Evolutionary conservation across 2,329 filamentous ascomycete genomes (phyloP), one percentile per base, ranked within the genome.

Genomic region (Colletotrichum sp.): DNA sequence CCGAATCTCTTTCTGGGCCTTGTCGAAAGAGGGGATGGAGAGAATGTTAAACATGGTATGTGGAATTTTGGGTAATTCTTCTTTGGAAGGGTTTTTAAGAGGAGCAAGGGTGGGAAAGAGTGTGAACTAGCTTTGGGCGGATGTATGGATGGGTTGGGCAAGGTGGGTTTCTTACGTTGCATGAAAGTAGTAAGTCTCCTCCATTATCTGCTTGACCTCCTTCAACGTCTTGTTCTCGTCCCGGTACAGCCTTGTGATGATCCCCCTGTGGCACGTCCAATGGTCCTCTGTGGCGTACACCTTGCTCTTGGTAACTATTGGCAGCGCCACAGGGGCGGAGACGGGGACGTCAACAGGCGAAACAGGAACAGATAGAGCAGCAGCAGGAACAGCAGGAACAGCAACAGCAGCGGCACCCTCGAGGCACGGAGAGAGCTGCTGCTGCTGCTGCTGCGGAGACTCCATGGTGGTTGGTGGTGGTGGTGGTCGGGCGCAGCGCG

Each of bases 121-220:
- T 49, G 39, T 44, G 44, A 49, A 49, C 44, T 49, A 49, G 44
- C 44, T 49, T n/a, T 21, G 36, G 36, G 8, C 36, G 36, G 36
- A 39, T 49, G 44, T n/a, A 21, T 49, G 39, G 39, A 62, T 26
- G 10, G 39, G 39, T 44, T 44, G 39, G 39, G 39, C 39, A 44
- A 44, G 59, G 28, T 28, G 18, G 55, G 44, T 49, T 18, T 13
- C 70, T 60, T 28, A 73, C 71, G 71, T 63, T 12, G 65, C 65
- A 26, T 30, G 28, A 2, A 75, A 63, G 39, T 12, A 60, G 55
- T 71, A 72, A 10, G 71, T 52, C 6, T 55, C 12, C 26, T 75
- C 68, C 72, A 75, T 71, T 10, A 72, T 63, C 13, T 39, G 26
- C n/a, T 55, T 75, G 6, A 75, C 62, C n/a, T 75, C 44, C 62